phyloP scores from a whole-genome alignment of 371 early-diverging fungal species.

The Smittium culicis region DNA sequence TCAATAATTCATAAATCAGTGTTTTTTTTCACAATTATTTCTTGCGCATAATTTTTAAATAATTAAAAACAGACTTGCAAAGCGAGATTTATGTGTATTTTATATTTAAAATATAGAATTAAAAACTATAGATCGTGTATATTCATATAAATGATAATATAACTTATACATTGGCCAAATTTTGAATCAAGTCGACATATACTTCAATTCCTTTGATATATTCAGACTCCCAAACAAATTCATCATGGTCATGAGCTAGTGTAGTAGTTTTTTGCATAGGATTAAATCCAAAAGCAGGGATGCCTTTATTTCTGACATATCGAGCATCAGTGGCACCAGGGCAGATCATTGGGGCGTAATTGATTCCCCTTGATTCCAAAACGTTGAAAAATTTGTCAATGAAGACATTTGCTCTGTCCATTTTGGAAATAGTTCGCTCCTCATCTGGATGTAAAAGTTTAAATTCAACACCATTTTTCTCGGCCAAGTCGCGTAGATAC shows the following conservation, averaged over 20 bases:
- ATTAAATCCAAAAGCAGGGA: constrained; percentile 57
- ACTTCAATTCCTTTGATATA: constrained; percentile 52
- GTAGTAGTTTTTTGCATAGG: constrained; percentile 52
- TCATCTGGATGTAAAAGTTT: constrained; percentile 42
- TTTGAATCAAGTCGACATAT: constrained; percentile 39
- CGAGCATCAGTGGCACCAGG: constrained; percentile 63
- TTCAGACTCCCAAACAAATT: constrained; percentile 49
- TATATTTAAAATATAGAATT: no score
- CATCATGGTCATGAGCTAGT: constrained; percentile 65
- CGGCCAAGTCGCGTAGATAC: constrained; percentile 38
- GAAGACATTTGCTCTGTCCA: constrained; percentile 42
- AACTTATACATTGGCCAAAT: constrained; percentile 23
- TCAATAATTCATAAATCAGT: no score
- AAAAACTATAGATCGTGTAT: no score
- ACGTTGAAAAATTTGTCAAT: constrained; percentile 41
- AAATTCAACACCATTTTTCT: constrained; percentile 32
- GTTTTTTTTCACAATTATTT: no score
- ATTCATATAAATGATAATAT: no score
- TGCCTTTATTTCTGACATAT: constrained; percentile 47
- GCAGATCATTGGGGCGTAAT: background rate
- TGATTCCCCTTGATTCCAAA: constrained; percentile 25
- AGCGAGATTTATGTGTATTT: no score
- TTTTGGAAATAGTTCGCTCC: constrained; percentile 34
- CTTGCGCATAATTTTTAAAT: no score
- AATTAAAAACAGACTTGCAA: no score